Percentiles rank a stretch among this genome's conserved stretches.
Conservation (phyloP, 805 yeast genomes). For the Myxozyma kluyveri region DNA sequence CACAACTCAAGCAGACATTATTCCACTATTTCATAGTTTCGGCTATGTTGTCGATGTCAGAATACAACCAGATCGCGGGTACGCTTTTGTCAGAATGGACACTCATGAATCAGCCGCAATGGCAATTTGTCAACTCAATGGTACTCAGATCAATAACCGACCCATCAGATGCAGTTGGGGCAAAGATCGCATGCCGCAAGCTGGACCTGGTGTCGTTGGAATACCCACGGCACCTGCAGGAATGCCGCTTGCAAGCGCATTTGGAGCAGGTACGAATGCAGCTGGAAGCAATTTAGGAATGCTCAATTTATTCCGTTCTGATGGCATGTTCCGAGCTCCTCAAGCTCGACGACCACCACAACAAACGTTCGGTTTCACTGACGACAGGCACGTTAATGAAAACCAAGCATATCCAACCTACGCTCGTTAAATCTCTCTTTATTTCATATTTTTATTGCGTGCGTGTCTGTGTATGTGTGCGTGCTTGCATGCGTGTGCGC, state of each 20-base stretch:
- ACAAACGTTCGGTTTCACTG: background rate
- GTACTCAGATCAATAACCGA: conserved; percentile 65
- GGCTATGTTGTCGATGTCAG: conserved; percentile 81
- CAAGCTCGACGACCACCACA: background rate
- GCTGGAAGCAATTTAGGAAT: conserved; percentile 2
- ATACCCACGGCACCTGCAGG: conserved; percentile 43
- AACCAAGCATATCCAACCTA: background rate
- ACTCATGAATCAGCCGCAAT: conserved; percentile 85
- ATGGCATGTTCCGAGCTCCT: background rate
- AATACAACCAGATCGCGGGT: conserved; percentile 75
- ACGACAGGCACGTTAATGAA: background rate
- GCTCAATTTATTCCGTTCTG: background rate
- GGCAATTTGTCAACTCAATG: conserved; percentile 76
- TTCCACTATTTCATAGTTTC: conserved; percentile 71
- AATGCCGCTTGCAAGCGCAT: conserved; percentile 39
- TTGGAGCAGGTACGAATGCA: conserved; percentile 3
- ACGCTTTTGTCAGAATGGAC: conserved; percentile 85
- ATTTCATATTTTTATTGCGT: too few species aligned
- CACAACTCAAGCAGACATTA: conserved; percentile 67
- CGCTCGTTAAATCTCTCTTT: background rate
- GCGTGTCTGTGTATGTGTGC: background rate
- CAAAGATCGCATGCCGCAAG: conserved; percentile 44
- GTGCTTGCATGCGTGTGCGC: background rate
- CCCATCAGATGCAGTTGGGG: conserved; percentile 88
- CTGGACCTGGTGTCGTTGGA: conserved; percentile 14